Percentiles rank a stretch among this genome's conserved stretches.
Evolutionary conservation across 208 protist genomes (phyloP).

Genomic region (Lotmaria passim): DNA sequence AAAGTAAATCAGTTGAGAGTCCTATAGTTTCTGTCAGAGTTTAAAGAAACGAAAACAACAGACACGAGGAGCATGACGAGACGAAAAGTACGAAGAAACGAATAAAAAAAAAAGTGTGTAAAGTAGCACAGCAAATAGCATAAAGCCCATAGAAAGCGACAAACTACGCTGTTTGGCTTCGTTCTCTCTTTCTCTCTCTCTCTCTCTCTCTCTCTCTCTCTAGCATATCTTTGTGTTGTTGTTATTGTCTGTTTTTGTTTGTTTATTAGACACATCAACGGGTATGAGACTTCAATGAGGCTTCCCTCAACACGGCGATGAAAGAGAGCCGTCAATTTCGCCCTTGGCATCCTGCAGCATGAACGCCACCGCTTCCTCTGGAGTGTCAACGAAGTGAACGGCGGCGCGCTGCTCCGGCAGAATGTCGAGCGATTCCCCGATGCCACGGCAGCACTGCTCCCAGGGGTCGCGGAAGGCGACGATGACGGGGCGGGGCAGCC

Average conservation of each 20-base stretch:
- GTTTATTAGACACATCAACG: too few relatives aligned
- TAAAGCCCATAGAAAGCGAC: neutral
- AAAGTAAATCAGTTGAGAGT: too few relatives aligned
- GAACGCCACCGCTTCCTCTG: conserved; percentile 56
- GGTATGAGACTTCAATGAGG: too few relatives aligned
- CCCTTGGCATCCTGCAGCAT: conserved; percentile 46
- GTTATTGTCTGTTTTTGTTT: too few relatives aligned
- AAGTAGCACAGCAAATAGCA: neutral
- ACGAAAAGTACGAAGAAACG: neutral
- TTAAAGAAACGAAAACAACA: too few relatives aligned
- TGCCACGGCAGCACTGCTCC: conserved; percentile 53
- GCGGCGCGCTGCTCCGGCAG: conserved; percentile 31
- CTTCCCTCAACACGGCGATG: too few relatives aligned
- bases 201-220: too few relatives aligned
- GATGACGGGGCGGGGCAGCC: conserved; percentile 47
- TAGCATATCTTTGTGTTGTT: too few relatives aligned
- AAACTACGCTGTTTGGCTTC: neutral
- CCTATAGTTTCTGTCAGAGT: too few relatives aligned
- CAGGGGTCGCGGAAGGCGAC: conserved; percentile 75
- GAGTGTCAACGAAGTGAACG: conserved; percentile 67
- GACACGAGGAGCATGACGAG: too few relatives aligned
- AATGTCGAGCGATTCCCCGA: conserved; percentile 44
- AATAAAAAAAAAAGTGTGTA: neutral
- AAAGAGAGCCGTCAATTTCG: conserved; percentile 8
- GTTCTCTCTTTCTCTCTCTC: too few relatives aligned